phyloP scores from a whole-genome alignment of 192 early-diverging fungal genomes.

The Coemansia reversa region DNA sequence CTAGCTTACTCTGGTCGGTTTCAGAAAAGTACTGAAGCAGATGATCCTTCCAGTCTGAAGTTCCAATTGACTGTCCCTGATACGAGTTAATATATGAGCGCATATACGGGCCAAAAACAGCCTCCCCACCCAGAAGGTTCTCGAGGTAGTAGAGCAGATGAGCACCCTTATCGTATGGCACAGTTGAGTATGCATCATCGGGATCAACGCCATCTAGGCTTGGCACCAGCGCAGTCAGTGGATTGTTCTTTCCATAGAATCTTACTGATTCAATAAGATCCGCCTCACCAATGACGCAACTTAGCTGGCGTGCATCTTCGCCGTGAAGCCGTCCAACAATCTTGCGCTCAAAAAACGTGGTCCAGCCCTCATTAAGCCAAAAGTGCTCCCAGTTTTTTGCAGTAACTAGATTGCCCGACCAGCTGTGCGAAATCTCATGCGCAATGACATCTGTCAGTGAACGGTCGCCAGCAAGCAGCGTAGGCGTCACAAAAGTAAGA shows the following conservation, averaged over 20 bases:
- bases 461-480: slow-evolving; percentile 91
- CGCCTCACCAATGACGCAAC: slow-evolving; percentile 80
- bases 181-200: slow-evolving; percentile 73
- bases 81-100: slow-evolving; percentile 79
- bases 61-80: slow-evolving; percentile 84
- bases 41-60: slow-evolving; percentile 82
- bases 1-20: slow-evolving; percentile 62
- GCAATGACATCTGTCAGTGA: slow-evolving; percentile 92
- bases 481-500: slow-evolving; percentile 97
- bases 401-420: slow-evolving; percentile 87
- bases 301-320: slow-evolving; percentile 75
- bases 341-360: slow-evolving; percentile 90
- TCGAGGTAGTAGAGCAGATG: slow-evolving; percentile 93
- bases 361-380: slow-evolving; percentile 98
- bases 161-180: slow-evolving; percentile 98
- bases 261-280: slow-evolving; percentile 71
- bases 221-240: slow-evolving; percentile 71
- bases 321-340: slow-evolving; percentile 80
- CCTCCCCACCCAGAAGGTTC: slow-evolving; percentile 76
- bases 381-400: slow-evolving; percentile 78
- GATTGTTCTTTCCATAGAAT: slow-evolving; percentile 64
- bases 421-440: slow-evolving; percentile 92
- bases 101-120: slow-evolving; percentile 85
- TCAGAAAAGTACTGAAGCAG: slow-evolving; percentile 78
- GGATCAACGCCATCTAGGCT: slow-evolving; percentile 77